These are phyloP conservation scores for Gossypium trilobum DNA, from an alignment of 441 rosid genomes.

Conservation along the genomic window DNA sequence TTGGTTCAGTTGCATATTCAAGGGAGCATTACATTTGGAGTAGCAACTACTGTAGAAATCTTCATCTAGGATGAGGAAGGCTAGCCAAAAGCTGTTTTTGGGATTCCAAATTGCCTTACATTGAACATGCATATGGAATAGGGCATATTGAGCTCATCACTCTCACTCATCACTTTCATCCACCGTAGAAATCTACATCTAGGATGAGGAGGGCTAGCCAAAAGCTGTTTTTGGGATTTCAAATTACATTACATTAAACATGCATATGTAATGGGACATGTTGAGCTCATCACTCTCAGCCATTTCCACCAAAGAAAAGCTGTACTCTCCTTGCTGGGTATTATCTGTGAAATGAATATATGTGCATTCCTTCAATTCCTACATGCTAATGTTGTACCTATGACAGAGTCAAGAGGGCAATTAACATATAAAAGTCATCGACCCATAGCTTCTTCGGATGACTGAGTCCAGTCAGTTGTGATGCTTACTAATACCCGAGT, in stretches of 20 bases:
- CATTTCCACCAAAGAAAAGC: not conserved
- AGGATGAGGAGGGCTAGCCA: not conserved
- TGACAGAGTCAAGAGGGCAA: not conserved
- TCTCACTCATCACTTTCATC: not conserved
- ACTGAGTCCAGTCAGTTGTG: not conserved
- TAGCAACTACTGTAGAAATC: not conserved
- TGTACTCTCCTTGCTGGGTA: not conserved
- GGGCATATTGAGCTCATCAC: not conserved
- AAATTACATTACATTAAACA: not conserved
- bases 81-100: not conserved
- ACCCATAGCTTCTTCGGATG: not conserved
- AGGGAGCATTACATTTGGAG: not conserved
- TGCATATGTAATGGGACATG: not conserved
- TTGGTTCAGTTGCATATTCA: not conserved
- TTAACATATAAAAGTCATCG: not conserved
- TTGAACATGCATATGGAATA: not conserved
- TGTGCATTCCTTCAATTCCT: not conserved
- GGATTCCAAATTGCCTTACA: not conserved
- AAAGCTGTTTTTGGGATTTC: not conserved
- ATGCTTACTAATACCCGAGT: not conserved
- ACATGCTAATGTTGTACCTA: not conserved
- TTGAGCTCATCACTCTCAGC: not conserved
- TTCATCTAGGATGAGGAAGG: not conserved
- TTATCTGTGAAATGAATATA: not conserved
- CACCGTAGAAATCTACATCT: not conserved